Evolutionary conservation across 768 basidiomycete species (phyloP).

Genomic region (Boletus insuetus): DNA sequence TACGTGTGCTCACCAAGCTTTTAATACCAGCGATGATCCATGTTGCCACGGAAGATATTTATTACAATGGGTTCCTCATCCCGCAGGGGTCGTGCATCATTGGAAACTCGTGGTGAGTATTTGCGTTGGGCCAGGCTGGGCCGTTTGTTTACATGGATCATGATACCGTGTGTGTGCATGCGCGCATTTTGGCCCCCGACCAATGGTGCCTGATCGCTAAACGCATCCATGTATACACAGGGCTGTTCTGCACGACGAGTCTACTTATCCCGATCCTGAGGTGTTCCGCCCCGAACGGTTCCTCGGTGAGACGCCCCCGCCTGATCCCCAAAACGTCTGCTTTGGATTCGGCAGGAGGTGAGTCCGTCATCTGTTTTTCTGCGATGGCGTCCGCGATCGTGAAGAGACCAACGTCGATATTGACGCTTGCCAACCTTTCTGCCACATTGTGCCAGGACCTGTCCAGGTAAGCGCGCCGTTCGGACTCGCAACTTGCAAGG

Average conservation of each 20-base stretch:
- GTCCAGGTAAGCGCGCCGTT: slow-evolving; percentile 12
- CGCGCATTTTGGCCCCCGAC: too few relatives aligned
- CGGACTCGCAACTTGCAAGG: too few relatives aligned
- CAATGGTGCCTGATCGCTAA: background rate
- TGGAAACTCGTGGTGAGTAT: slow-evolving; percentile 26
- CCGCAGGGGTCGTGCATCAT: slow-evolving; percentile 25
- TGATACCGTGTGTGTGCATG: too few relatives aligned
- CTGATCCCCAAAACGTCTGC: slow-evolving; percentile 13
- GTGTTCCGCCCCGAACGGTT: slow-evolving; percentile 36
- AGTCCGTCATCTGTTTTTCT: background rate
- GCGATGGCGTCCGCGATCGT: too few relatives aligned
- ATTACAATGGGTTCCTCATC: slow-evolving; percentile 12
- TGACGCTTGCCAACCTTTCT: too few relatives aligned
- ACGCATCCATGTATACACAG: slow-evolving; percentile 26
- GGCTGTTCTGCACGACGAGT: slow-evolving; percentile 52
- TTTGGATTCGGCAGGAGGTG: slow-evolving; percentile 34
- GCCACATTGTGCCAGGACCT: slow-evolving; percentile 7
- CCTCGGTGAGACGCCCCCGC: slow-evolving; percentile 19
- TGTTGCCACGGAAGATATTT: slow-evolving; percentile 19
- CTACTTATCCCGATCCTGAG: slow-evolving; percentile 33
- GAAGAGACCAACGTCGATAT: too few relatives aligned
- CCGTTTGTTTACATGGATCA: too few relatives aligned
- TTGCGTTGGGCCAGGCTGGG: background rate
- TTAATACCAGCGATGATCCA: slow-evolving; percentile 15
- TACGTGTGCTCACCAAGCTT: background rate